Percentiles rank a stretch among this genome's conserved stretches.
phyloP scores from a whole-genome alignment of 495 filamentous ascomycete genomes.

The Oidiodendron maius region DNA sequence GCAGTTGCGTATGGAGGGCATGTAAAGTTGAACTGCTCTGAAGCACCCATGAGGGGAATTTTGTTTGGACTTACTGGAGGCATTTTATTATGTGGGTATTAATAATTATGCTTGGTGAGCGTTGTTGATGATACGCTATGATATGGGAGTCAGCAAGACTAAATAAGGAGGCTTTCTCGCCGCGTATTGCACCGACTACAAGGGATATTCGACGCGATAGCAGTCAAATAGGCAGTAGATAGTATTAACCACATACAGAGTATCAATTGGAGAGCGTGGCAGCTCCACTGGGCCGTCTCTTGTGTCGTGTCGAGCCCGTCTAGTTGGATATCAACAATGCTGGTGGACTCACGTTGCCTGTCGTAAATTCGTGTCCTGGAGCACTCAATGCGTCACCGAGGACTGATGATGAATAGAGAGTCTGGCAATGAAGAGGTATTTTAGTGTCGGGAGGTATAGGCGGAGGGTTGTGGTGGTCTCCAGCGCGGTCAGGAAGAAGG shows the following conservation, averaged over 20 bases:
- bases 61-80: constrained; percentile 40
- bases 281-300: no score
- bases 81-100: constrained; percentile 31
- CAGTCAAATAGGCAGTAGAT: not conserved
- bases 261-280: constrained; percentile 2
- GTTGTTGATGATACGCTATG: constrained; percentile 6
- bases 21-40: no score
- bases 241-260: constrained; percentile 21
- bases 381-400: constrained; percentile 14
- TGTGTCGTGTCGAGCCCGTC: not conserved
- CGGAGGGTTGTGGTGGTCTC: constrained; percentile 15
- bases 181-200: constrained; percentile 4
- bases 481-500: constrained; percentile 7
- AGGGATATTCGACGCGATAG: constrained; percentile 14
- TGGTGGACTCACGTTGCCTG: not conserved
- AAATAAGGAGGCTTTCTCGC: constrained; percentile 13
- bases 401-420: not conserved
- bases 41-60: not conserved
- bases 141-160: constrained; percentile 18
- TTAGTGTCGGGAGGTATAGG: not conserved
- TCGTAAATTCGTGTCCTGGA: not conserved
- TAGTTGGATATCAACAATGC: constrained; percentile 17
- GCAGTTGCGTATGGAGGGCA: not conserved
- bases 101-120: constrained; percentile 16
- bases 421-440: constrained; percentile 1